Evolutionary conservation across 2,329 filamentous ascomycete genomes (phyloP).

Genomic region (Elsinoe necatrix): DNA sequence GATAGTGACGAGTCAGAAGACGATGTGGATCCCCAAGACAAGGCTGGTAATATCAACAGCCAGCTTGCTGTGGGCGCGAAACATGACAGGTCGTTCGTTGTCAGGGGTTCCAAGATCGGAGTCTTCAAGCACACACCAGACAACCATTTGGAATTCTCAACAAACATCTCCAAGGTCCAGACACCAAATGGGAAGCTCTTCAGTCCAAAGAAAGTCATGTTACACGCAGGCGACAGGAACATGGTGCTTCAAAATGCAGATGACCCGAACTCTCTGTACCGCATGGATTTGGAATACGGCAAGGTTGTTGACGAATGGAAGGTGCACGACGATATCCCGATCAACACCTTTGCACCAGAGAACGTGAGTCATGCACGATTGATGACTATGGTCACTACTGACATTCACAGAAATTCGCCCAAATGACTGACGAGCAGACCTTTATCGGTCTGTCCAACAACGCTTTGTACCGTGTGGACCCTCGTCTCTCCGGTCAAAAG

Average conservation of each 20-base stretch:
- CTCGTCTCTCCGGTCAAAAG: conserved; percentile 81
- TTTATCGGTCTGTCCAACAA: conserved; percentile 92
- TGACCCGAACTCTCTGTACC: conserved; percentile 84
- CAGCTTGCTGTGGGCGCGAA: conserved; percentile 94
- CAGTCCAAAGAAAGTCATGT: conserved; percentile 93
- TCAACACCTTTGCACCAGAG: conserved; percentile 85
- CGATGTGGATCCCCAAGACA: conserved; percentile 57
- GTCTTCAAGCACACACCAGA: conserved; percentile 95
- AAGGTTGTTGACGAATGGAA: conserved; percentile 99
- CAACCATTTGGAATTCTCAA: conserved; percentile 90
- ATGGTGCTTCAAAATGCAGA: conserved; percentile 77
- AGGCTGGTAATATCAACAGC: conserved; percentile 81
- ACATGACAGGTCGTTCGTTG: conserved; percentile 92
- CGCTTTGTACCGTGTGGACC: conserved; percentile 87
- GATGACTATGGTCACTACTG: neutral
- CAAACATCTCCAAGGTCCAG: conserved; percentile 91
- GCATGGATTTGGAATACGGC: conserved; percentile 96
- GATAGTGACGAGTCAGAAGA: conserved; percentile 73
- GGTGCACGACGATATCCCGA: conserved; percentile 88
- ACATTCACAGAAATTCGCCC: conserved; percentile 68
- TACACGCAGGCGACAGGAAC: conserved; percentile 82
- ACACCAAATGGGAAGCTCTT: conserved; percentile 81
- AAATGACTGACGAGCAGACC: conserved; percentile 91
- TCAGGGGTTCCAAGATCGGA: conserved; percentile 94
- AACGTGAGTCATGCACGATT: conserved; percentile 45